Conservation (phyloP, 2,329 filamentous ascomycete genomes). For the Diaporthe citrichinensis region DNA sequence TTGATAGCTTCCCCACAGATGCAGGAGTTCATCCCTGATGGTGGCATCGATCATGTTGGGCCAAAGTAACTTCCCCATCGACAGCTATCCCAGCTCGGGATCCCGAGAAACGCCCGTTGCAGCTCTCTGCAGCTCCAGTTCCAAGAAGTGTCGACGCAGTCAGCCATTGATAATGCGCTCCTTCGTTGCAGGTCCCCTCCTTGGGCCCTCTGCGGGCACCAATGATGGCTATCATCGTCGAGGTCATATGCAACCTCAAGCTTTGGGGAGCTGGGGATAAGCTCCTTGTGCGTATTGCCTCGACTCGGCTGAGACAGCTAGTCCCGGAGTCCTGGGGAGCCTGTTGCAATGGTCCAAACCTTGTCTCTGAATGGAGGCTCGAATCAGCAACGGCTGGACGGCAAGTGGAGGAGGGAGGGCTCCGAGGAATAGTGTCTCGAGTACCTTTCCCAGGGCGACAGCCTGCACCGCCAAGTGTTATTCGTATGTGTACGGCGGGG, state of each 20-base stretch:
- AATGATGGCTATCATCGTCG: constrained; percentile 35
- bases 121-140: constrained; percentile 24
- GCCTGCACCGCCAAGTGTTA: constrained; percentile 5
- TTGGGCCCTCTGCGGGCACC: constrained; percentile 41
- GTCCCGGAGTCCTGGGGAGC: constrained; percentile 19
- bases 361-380: constrained; percentile 2
- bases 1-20: constrained; percentile 11
- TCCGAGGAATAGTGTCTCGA: neutral
- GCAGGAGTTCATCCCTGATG: constrained; percentile 29
- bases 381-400: neutral
- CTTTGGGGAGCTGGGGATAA: neutral
- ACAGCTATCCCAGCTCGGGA: constrained; percentile 12
- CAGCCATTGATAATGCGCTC: constrained; percentile 27
- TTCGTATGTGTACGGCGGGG: neutral
- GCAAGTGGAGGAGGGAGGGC: neutral
- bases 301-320: constrained; percentile 31
- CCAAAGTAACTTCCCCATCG: constrained; percentile 16
- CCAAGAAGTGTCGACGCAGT: constrained; percentile 6
- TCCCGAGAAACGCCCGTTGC: constrained; percentile 40
- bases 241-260: constrained; percentile 39
- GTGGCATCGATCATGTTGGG: constrained; percentile 16
- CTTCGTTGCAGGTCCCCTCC: constrained; percentile 38
- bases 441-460: neutral
- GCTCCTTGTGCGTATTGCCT: neutral
- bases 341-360: constrained; percentile 16